Percentiles rank a stretch among this genome's conserved stretches.
Evolutionary conservation across 1,284 basidiomycete species (phyloP).

Genomic region (Crepidotus sp.): DNA sequence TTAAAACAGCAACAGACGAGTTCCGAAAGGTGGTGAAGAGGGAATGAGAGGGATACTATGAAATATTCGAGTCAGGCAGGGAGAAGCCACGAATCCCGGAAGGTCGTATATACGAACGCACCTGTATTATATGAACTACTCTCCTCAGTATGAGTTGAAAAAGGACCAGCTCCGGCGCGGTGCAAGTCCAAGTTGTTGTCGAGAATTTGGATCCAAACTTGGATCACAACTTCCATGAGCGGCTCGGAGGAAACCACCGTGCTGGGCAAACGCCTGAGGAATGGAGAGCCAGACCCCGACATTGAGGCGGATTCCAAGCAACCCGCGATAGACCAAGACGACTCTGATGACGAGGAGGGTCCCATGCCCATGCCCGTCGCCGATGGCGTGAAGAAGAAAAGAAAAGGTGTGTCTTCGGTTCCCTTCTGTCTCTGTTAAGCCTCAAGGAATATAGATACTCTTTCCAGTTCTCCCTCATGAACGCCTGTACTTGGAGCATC

Average conservation of each 20-base stretch:
- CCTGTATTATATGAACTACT: too few relatives aligned
- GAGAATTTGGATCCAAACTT: neutral
- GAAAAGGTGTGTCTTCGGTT: slow-evolving; percentile 46
- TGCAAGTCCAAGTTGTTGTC: neutral
- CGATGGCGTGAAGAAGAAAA: slow-evolving; percentile 52
- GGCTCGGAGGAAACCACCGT: slow-evolving; percentile 33
- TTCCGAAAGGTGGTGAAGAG: neutral
- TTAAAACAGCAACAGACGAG: neutral
- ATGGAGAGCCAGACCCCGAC: slow-evolving; percentile 26
- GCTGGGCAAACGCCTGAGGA: slow-evolving; percentile 57
- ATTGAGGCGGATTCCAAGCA: slow-evolving; percentile 14
- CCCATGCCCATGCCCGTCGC: slow-evolving; percentile 65
- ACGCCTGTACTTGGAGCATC: slow-evolving; percentile 81
- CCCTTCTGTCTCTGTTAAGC: slow-evolving; percentile 31
- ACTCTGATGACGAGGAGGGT: slow-evolving; percentile 64
- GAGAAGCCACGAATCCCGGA: too few relatives aligned
- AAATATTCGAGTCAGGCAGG: too few relatives aligned
- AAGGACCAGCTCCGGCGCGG: too few relatives aligned
- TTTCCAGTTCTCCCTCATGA: slow-evolving; percentile 38
- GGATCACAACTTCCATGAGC: slow-evolving; percentile 24
- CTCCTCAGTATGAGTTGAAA: too few relatives aligned
- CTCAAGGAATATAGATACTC: slow-evolving; percentile 26
- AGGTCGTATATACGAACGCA: too few relatives aligned
- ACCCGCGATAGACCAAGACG: slow-evolving; percentile 32
- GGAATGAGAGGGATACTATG: too few relatives aligned